Evolutionary conservation across 1,139 yeast genomes (phyloP).

Genomic region (Spencermartinsiella ligniputridi): DNA sequence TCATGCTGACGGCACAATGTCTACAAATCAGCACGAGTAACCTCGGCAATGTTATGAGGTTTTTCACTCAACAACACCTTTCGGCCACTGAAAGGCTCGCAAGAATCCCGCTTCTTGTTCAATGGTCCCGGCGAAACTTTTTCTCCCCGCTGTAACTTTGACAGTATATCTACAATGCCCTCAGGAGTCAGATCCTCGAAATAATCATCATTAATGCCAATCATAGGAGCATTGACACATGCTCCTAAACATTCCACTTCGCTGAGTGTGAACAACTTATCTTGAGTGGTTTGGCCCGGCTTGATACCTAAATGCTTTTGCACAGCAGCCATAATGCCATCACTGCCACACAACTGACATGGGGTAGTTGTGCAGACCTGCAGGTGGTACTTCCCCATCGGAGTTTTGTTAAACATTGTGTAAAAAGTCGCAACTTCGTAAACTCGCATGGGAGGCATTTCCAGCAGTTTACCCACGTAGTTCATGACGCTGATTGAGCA

Average conservation of each 20-base stretch:
- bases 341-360: constrained; percentile 82
- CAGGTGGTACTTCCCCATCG: constrained; percentile 80
- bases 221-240: constrained; percentile 88
- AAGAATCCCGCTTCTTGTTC: constrained; percentile 55
- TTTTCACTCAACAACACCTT: constrained; percentile 58
- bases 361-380: constrained; percentile 92
- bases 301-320: constrained; percentile 56
- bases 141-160: constrained; percentile 62
- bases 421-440: constrained; percentile 91
- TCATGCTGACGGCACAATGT: too few relatives aligned
- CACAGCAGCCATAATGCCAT: constrained; percentile 69
- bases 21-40: constrained; percentile 42
- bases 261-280: constrained; percentile 72
- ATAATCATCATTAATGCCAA: constrained; percentile 79
- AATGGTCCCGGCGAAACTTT: constrained; percentile 64
- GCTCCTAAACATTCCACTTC: constrained; percentile 94
- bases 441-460: constrained; percentile 94
- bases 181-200: constrained; percentile 78
- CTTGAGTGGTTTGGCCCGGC: constrained; percentile 77
- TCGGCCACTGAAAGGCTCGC: constrained; percentile 75
- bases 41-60: constrained; percentile 64
- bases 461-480: constrained; percentile 80
- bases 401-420: constrained; percentile 86
- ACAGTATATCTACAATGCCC: constrained; percentile 56
- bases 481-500: constrained; percentile 90